Conservation (phyloP, 2,329 filamentous ascomycete species). For the Aspergillus pseudoterreus region DNA sequence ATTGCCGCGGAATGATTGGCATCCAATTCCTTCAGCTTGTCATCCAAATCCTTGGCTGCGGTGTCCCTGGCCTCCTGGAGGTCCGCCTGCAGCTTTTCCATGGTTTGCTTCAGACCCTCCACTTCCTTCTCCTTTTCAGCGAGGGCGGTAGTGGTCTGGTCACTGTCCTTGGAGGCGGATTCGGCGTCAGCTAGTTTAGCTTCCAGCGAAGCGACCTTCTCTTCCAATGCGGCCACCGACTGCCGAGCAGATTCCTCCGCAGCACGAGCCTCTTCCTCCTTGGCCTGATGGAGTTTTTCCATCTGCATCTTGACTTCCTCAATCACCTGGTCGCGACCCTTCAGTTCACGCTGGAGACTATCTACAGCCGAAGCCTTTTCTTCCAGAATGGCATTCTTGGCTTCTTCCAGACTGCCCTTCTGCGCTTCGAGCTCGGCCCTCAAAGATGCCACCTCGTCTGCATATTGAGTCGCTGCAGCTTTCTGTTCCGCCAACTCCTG, state of each 20-base stretch:
- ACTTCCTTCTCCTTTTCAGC: constrained; percentile 37
- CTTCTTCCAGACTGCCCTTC: constrained; percentile 25
- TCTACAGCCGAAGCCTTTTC: constrained; percentile 31
- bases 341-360: constrained; percentile 30
- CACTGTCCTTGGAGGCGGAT: constrained; percentile 23
- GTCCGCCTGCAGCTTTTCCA: constrained; percentile 32
- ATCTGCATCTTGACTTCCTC: constrained; percentile 39
- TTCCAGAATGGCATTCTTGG: constrained; percentile 21
- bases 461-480: constrained; percentile 24
- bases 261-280: constrained; percentile 33
- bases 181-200: constrained; percentile 31
- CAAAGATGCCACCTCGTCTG: constrained; percentile 26
- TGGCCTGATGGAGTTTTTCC: constrained; percentile 30
- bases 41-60: constrained; percentile 16
- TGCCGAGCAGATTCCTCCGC: constrained; percentile 31
- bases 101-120: constrained; percentile 27
- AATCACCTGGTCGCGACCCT: constrained; percentile 35
- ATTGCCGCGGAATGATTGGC: constrained; percentile 26
- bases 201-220: constrained; percentile 34
- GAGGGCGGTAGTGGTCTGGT: constrained; percentile 24
- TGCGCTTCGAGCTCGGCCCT: constrained; percentile 31
- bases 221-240: constrained; percentile 27
- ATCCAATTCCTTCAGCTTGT: constrained; percentile 27
- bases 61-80: constrained; percentile 26
- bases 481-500: constrained; percentile 33